Conservation (phyloP, 805 yeast species). For the Starmerella geochares region DNA sequence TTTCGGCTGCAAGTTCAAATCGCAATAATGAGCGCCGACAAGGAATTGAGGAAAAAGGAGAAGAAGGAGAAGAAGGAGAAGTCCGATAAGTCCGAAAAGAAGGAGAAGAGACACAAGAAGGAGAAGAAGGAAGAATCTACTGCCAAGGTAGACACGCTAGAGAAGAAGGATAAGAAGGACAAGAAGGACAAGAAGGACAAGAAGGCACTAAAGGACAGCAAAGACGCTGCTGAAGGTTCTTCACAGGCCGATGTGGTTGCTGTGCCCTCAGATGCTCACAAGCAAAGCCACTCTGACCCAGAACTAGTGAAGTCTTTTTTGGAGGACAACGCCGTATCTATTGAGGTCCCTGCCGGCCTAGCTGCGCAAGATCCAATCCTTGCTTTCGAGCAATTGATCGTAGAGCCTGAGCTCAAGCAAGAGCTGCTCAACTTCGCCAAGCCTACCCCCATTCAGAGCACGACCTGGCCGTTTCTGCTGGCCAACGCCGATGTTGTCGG, state of each 20-base stretch:
- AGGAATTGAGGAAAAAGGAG: conserved; percentile 31
- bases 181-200: conserved; percentile 27
- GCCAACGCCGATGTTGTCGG: conserved; percentile 80
- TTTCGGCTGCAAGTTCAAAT: conserved; percentile 25
- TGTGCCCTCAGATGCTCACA: not conserved
- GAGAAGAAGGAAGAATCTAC: conserved; percentile 35
- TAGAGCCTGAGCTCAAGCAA: conserved; percentile 47
- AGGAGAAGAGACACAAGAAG: conserved; percentile 27
- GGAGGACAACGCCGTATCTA: conserved; percentile 60
- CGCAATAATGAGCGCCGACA: conserved; percentile 32
- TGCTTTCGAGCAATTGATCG: conserved; percentile 50
- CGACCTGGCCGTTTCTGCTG: conserved; percentile 84
- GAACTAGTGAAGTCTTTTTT: conserved; percentile 46
- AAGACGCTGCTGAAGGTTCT: not conserved
- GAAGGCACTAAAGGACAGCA: conserved; percentile 14
- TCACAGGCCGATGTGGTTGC: conserved; percentile 24
- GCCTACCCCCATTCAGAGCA: conserved; percentile 94
- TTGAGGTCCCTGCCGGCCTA: conserved; percentile 45
- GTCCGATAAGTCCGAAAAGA: conserved; percentile 26
- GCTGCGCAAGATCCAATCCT: conserved; percentile 52
- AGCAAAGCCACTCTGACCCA: conserved; percentile 27
- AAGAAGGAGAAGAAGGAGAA: conserved; percentile 28
- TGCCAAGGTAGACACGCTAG: too few species aligned
- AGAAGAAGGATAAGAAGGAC: conserved; percentile 30
- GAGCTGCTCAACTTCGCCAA: conserved; percentile 63